These are phyloP conservation scores for Sporobolomyces phaffii DNA, from an alignment of 768 basidiomycete genomes.

Conservation along the genomic window DNA sequence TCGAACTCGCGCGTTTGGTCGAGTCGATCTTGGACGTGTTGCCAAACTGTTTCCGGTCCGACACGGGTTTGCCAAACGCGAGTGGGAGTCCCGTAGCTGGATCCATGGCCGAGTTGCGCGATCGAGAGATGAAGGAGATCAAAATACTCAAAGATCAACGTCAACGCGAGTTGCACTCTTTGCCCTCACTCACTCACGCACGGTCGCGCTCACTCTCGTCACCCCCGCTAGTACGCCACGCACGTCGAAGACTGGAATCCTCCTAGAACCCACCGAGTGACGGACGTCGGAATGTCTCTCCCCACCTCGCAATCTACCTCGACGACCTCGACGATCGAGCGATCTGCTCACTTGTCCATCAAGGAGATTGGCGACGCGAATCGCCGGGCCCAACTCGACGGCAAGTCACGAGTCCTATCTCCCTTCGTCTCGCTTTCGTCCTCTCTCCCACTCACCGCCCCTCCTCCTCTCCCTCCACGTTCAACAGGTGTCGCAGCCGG, in stretches of 20 bases:
- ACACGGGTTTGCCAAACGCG: constrained; percentile 66
- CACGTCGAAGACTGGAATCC: too few species aligned
- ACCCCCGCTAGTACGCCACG: too few species aligned
- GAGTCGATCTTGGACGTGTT: constrained; percentile 65
- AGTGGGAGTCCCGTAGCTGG: constrained; percentile 71
- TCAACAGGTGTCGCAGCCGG: constrained; percentile 24
- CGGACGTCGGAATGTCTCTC: not conserved
- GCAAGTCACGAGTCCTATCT: not conserved
- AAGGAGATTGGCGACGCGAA: constrained; percentile 26
- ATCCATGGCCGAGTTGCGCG: constrained; percentile 50
- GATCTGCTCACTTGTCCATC: constrained; percentile 1
- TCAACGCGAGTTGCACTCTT: too few species aligned
- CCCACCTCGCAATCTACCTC: constrained; percentile 5
- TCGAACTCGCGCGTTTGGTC: constrained; percentile 45
- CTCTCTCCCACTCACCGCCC: not conserved
- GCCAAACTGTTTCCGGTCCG: constrained; percentile 63
- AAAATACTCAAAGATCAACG: too few species aligned
- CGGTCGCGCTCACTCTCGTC: too few species aligned
- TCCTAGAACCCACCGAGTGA: too few species aligned
- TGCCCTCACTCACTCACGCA: too few species aligned
- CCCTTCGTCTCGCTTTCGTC: not conserved
- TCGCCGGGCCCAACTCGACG: constrained; percentile 26
- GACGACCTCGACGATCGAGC: not conserved
- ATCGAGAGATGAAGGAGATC: not conserved
- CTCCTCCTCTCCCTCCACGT: not conserved